Base-by-base conservation (phyloP, 139 green algal species). In the Haematococcus lacustris region DNA sequence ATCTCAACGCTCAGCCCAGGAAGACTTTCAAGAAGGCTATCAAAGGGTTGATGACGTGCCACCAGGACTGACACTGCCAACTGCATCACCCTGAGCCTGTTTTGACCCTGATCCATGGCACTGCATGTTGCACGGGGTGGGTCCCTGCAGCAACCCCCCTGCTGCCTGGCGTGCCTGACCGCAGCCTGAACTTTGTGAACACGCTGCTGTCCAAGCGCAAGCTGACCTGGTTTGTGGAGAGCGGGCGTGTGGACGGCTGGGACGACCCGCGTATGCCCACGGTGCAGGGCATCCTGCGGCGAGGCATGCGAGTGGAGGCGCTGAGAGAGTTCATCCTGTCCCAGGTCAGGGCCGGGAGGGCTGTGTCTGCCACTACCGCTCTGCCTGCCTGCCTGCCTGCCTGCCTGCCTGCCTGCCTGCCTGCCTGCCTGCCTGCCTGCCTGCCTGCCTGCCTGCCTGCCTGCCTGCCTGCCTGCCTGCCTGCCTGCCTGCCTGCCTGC, bases 131-230 rank as follows among this genome's bases (percentile, higher is more conserved):
- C 13, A 30, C 21, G 32, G 32, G 32, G 57, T 64, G 47, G 47
- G 47, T 57, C 13, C 47, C 13, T 21, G 47, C 13, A 57, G 17
- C 38, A 41, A 37, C 7, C 38, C 25, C 68, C 33, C 57, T 30
- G 57, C 25, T 64, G 57, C 59, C 62, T 68, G 13, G 13, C 5
- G 6, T 68, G 26, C 64, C n/a, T 68, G 9, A 9, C 17, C 26
- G 38, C 80, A 91, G 88, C 60, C 77, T 93, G 32, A 91, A 91
- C 82, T 90, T 93, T 64, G 76, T 91, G 34, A 80, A 90, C 79
- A 93, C 91, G 34, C 83, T 98, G 51, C 78, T 99, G 38, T 94
- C 85, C 61, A 99, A 99, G 87, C 88, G 95, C 71, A 99, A 99
- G 88, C 89, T 99, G 60, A 91, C 90, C 28, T 94, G 87, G 91